phyloP scores from a whole-genome alignment of 192 early-diverging fungal species.

The Dispira simplex region DNA sequence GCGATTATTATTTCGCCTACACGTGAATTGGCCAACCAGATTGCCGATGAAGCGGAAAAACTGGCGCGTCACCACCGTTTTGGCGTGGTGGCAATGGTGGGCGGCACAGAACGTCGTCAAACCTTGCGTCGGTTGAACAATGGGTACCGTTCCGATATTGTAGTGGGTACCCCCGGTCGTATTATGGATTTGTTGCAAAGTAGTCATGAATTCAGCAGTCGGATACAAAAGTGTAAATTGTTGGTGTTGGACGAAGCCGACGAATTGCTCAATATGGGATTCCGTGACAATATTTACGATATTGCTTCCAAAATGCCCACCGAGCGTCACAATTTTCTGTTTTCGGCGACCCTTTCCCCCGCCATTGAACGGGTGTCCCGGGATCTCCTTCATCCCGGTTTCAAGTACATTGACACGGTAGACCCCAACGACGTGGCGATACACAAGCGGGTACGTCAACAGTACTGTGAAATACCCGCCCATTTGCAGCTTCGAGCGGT shows the following conservation, averaged over 20 bases:
- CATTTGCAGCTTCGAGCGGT: conserved; percentile 42
- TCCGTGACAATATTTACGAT: conserved; percentile 65
- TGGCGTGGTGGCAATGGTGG: conserved; percentile 58
- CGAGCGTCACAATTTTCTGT: conserved; percentile 77
- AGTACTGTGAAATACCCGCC: conserved; percentile 46
- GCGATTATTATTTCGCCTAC: conserved; percentile 79
- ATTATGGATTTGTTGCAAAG: conserved; percentile 55
- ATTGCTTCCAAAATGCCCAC: conserved; percentile 45
- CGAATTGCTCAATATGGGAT: conserved; percentile 88
- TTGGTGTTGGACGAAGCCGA: conserved; percentile 94
- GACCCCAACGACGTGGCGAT: conserved; percentile 74
- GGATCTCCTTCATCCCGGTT: conserved; percentile 40
- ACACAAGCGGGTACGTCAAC: conserved; percentile 65
- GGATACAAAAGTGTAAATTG: conserved; percentile 2
- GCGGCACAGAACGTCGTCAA: conserved; percentile 26
- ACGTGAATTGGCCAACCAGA: conserved; percentile 79
- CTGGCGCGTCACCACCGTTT: conserved; percentile 37
- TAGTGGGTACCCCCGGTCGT: conserved; percentile 94
- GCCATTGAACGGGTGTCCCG: conserved; percentile 54
- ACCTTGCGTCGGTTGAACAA: not conserved
- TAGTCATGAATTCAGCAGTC: conserved; percentile 25
- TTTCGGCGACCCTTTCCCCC: conserved; percentile 77
- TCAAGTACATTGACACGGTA: conserved; percentile 68
- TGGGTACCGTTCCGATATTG: conserved; percentile 40
- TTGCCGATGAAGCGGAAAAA: conserved; percentile 57